Evolutionary conservation across 1,284 basidiomycete genomes (phyloP), one percentile per base, ranked within the genome.

Genomic region (Kwoniella shivajii): DNA sequence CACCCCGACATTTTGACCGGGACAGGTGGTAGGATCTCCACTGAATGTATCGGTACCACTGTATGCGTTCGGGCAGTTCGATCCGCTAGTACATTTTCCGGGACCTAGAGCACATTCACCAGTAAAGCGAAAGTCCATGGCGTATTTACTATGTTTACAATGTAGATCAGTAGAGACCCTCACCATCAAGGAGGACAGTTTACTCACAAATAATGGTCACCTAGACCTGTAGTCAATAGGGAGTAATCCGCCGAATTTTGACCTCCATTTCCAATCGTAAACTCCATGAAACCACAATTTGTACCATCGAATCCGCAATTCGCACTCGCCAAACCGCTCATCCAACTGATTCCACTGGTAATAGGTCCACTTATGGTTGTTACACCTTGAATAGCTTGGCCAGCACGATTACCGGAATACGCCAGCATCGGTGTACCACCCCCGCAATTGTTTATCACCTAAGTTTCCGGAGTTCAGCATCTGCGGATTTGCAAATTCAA

Each of bases 221-320:
- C 43, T 20, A 45, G 20, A 16, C 27, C 43, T 3, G 43, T 18
- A 31, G 43, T 45, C 14, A 45, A 29, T 24, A 33, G 27, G 0
- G 43, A 45, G n/a, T 45, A 45, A 31, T 45, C 43, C 1, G 27
- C 43, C 26, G 43, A 45, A 6, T 45, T 45, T 29, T 9, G 14
- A 6, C 14, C 20, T 6, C 27, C 30, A 31, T 45, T 45, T 7
- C 16, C 26, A 10, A 45, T 13, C 3, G 43, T 31, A 11, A 45
- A 45, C 24, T 45, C 43, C 43, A 31, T 45, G 22, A 45, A 45
- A 10, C 43, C 43, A 20, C 43, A 45, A 13, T 29, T 29, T 27
- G 43, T 45, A 7, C 43, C 43, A 27, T 45, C 43, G 20, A 45
- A 45, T 31, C 29, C 43, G 31, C 43, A 45, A 45, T 45, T 45